Conservation (phyloP, 176 grass and related monocot genomes). For the Oryza nivara region DNA sequence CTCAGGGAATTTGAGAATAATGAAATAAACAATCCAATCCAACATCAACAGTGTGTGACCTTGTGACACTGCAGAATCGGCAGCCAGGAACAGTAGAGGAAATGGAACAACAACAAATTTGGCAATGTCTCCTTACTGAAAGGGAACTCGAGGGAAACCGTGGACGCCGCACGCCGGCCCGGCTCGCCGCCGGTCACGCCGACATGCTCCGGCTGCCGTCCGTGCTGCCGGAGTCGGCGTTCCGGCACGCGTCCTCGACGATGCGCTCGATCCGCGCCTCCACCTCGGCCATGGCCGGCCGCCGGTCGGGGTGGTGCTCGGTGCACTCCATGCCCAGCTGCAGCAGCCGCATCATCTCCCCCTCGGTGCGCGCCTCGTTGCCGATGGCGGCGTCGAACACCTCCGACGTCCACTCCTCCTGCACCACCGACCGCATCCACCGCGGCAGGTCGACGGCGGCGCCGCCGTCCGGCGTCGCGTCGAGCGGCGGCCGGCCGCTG, state of each 20-base stretch:
- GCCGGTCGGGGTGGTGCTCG: slow-evolving; percentile 49
- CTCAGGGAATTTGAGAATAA: not conserved
- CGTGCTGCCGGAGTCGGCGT: slow-evolving; percentile 45
- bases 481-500: slow-evolving; percentile 53
- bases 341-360: slow-evolving; percentile 75
- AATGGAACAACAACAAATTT: slow-evolving; percentile 26
- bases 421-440: slow-evolving; percentile 75
- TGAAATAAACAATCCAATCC: slow-evolving; percentile 17
- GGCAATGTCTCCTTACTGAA: not conserved
- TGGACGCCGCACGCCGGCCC: not conserved
- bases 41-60: not conserved
- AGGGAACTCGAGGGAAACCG: not conserved
- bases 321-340: slow-evolving; percentile 84
- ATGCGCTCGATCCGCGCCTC: slow-evolving; percentile 59
- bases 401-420: slow-evolving; percentile 83
- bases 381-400: slow-evolving; percentile 72
- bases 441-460: slow-evolving; percentile 68
- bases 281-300: slow-evolving; percentile 62
- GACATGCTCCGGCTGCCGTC: slow-evolving; percentile 50
- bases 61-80: slow-evolving; percentile 28
- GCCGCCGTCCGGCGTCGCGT: slow-evolving; percentile 37
- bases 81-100: not conserved
- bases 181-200: not conserved
- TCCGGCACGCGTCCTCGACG: slow-evolving; percentile 41
- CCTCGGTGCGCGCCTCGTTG: slow-evolving; percentile 37